These are phyloP conservation scores for Rhynchosporium agropyri DNA, from an alignment of 2,329 filamentous ascomycete species.

Conservation along the genomic window DNA sequence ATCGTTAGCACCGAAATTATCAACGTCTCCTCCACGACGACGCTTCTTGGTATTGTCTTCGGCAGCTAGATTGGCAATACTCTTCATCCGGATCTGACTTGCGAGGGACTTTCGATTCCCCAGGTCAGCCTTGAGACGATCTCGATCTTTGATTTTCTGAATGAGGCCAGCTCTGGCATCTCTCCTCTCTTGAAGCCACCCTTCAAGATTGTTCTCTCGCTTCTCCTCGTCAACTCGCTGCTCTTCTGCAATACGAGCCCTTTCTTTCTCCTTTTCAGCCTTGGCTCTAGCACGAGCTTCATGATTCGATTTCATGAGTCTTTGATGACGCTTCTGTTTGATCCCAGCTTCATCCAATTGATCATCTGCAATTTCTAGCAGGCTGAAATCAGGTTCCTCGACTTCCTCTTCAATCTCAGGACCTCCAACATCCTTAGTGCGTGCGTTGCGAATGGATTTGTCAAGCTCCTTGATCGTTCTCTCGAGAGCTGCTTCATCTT, in stretches of 20 bases:
- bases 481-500: slow-evolving; percentile 85
- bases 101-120: slow-evolving; percentile 96
- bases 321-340: slow-evolving; percentile 91
- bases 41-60: slow-evolving; percentile 85
- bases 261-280: slow-evolving; percentile 92
- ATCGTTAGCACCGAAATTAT: slow-evolving; percentile 95
- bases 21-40: slow-evolving; percentile 85
- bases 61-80: slow-evolving; percentile 90
- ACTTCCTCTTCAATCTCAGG: slow-evolving; percentile 76
- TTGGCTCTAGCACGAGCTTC: slow-evolving; percentile 93
- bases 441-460: slow-evolving; percentile 82
- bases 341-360: slow-evolving; percentile 88
- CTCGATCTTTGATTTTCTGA: slow-evolving; percentile 88
- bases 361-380: slow-evolving; percentile 88
- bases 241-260: slow-evolving; percentile 79
- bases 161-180: slow-evolving; percentile 70
- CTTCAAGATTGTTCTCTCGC: slow-evolving; percentile 80
- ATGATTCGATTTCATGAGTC: slow-evolving; percentile 90
- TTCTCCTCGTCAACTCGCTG: slow-evolving; percentile 82
- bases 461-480: slow-evolving; percentile 87
- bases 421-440: slow-evolving; percentile 90
- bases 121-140: slow-evolving; percentile 89
- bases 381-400: slow-evolving; percentile 81
- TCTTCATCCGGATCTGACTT: slow-evolving; percentile 97
- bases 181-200: slow-evolving; percentile 83